Evolutionary conservation across 2,329 filamentous ascomycete species (phyloP).

Genomic region (Monilinia vaccinii-corymbosi): DNA sequence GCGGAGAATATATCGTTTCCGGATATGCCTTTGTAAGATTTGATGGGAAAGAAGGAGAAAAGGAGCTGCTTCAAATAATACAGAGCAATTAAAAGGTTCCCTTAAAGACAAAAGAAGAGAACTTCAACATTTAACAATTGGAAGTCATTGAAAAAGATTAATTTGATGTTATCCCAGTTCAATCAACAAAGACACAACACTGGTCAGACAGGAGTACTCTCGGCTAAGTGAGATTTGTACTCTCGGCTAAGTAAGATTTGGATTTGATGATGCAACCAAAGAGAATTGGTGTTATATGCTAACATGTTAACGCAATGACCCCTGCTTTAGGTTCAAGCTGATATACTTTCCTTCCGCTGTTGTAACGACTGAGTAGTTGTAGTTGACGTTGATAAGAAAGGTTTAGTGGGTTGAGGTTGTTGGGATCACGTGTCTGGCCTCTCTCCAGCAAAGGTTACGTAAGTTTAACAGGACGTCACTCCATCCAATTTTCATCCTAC

Average conservation of each 20-base stretch:
- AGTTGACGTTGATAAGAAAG: slow-evolving; percentile 9
- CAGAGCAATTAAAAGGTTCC: background rate
- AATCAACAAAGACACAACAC: slow-evolving; percentile 33
- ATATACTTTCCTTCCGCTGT: too few relatives aligned
- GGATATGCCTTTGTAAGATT: background rate
- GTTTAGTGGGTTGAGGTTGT: too few relatives aligned
- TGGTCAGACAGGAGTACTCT: slow-evolving; percentile 39
- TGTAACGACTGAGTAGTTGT: too few relatives aligned
- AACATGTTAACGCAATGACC: slow-evolving; percentile 32
- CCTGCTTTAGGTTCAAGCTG: too few relatives aligned
- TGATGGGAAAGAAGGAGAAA: background rate
- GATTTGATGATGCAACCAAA: background rate
- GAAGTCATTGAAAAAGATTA: background rate
- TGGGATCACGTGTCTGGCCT: too few relatives aligned
- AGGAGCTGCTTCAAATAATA: background rate
- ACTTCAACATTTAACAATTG: background rate
- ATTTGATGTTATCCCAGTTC: background rate
- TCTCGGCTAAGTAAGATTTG: too few relatives aligned
- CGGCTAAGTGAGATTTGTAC: slow-evolving; percentile 12
- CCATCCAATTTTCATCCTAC: background rate
- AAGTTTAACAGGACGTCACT: background rate
- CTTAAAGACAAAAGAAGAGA: background rate
- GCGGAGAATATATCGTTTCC: background rate
- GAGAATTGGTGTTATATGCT: background rate
- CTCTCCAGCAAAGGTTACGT: too few relatives aligned